These are phyloP conservation scores for Aureobasidium sp. DNA, from an alignment of 2,329 filamentous ascomycete species.

Conservation along the genomic window DNA sequence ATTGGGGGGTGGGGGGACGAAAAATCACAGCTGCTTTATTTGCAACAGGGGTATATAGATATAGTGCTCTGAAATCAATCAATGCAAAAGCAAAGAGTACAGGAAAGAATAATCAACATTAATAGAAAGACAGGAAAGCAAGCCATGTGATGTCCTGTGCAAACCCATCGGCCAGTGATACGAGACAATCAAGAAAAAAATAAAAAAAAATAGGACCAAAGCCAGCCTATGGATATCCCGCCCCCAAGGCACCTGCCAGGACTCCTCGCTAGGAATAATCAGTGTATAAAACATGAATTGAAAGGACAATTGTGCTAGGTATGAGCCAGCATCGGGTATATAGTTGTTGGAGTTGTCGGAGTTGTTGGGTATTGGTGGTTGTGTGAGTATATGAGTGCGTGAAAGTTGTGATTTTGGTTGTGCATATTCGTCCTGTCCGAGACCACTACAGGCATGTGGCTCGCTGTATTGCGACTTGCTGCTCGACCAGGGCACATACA, in stretches of 20 bases:
- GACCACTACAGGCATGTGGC: neutral
- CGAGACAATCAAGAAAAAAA: neutral
- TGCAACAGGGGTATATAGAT: constrained; percentile 12
- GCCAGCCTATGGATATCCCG: constrained; percentile 11
- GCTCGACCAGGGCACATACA: neutral
- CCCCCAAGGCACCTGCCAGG: constrained; percentile 11
- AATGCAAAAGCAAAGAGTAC: neutral
- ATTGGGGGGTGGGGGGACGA: neutral
- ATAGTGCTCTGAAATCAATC: neutral
- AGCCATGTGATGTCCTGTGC: constrained; percentile 14
- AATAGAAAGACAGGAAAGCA: neutral
- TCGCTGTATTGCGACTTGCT: neutral
- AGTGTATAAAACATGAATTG: neutral
- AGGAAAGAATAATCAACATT: constrained; percentile 6
- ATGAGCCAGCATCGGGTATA: neutral
- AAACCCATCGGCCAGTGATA: constrained; percentile 8
- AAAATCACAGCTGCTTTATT: constrained; percentile 8
- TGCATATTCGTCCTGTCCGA: neutral
- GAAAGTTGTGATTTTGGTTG: neutral
- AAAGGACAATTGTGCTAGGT: neutral
- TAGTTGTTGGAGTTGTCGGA: too few species aligned
- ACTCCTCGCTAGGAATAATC: constrained; percentile 16
- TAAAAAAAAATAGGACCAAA: constrained; percentile 3
- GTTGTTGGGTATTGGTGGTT: neutral
- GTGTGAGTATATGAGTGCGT: neutral